Evolutionary conservation across 2,329 filamentous ascomycete genomes (phyloP).

Genomic region (Verticillium isaacii): DNA sequence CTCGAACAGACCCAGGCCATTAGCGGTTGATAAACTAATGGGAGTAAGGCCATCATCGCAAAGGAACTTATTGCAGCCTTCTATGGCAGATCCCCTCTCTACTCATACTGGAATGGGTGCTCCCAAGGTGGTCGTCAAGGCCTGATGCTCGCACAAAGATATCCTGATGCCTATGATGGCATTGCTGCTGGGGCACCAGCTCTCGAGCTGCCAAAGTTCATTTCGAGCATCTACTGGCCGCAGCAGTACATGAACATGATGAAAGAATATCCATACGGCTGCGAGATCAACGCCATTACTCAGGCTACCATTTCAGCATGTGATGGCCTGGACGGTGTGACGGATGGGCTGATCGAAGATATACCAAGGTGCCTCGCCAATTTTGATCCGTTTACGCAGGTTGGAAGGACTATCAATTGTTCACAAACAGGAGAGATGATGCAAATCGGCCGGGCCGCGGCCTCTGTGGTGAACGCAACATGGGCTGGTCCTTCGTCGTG

Average conservation of each 20-base stretch:
- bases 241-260: not conserved
- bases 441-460: not conserved
- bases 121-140: slow-evolving; percentile 48
- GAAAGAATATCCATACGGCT: slow-evolving; percentile 22
- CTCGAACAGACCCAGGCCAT: too few species aligned
- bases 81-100: slow-evolving; percentile 28
- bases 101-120: slow-evolving; percentile 44
- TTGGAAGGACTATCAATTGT: slow-evolving; percentile 13
- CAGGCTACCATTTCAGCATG: slow-evolving; percentile 27
- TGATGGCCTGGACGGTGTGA: slow-evolving; percentile 16
- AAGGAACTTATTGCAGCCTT: slow-evolving; percentile 28
- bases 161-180: slow-evolving; percentile 45
- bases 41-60: slow-evolving; percentile 19
- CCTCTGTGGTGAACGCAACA: not conserved
- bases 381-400: slow-evolving; percentile 15
- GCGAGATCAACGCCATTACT: slow-evolving; percentile 27
- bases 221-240: not conserved
- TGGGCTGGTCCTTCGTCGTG: not conserved
- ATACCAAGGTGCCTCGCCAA: slow-evolving; percentile 4
- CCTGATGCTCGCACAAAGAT: slow-evolving; percentile 38
- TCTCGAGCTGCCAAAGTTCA: not conserved
- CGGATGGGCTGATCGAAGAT: slow-evolving; percentile 16
- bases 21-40: too few species aligned
- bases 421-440: not conserved
- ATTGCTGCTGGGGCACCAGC: slow-evolving; percentile 18